Base-by-base conservation (phyloP, 2,329 filamentous ascomycete species). In the Colletotrichum sp. region DNA sequence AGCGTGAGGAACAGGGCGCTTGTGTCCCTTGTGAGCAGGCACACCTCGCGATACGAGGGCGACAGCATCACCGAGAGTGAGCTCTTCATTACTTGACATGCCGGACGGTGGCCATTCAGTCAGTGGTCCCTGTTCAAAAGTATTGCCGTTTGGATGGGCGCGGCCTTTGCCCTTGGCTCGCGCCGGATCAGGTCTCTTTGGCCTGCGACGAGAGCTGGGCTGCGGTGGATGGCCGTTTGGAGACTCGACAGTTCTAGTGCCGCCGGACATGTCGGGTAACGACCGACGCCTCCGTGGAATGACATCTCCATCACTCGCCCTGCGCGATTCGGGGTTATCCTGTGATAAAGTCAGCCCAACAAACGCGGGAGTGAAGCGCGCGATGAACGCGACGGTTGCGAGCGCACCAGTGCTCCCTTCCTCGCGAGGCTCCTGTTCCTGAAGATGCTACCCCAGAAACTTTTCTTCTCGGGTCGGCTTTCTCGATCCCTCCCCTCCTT, bases 11-110 rank as follows among this genome's bases (percentile, higher is more conserved):
- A 93, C 87, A 5, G 86, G 80, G 52, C 86, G 85, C 79, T 87
- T 89, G 80, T 90, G 87, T 24, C 92, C 92, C 71, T 86, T 89
- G 81, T 91, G 89, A 3, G 86, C 85, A 6, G 91, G 90, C 3
- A 89, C 90, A 7, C 92, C 92, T 9, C 87, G 85, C n/a, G 87
- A 86, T 76, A 93, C 90, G 73, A 92, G 85, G 64, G 91, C 87
- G 83, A 89, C 87, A 12, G 91, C 92, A 63, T 88, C 87, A 58
- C 86, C 86, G 18, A 89, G 87, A 1, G 87, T 83, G 10, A 93
- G 85, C 75, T 90, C 87, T 48, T 90, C 88, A 28, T 86, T 81
- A 58, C 80, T 84, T 13, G 86, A 84, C 63, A 91, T 82, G 65
- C 88, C 89, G 13, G 84, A 82, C 0, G 91, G 91, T 21, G 91